phyloP scores from a whole-genome alignment of 768 basidiomycete genomes.

The Lentinula detonsa region DNA sequence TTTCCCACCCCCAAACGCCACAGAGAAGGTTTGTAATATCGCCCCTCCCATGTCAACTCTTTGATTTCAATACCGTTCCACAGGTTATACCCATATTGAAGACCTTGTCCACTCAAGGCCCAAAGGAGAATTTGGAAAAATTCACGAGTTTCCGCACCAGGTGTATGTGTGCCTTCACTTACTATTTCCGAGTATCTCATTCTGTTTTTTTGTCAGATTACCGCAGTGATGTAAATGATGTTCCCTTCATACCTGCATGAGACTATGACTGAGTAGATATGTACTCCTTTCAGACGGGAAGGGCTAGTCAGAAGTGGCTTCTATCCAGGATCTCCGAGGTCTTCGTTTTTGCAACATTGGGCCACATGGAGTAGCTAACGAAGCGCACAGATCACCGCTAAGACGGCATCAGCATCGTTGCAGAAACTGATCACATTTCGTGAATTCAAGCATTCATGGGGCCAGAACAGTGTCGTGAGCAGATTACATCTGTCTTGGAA shows the following conservation, averaged over 20 bases:
- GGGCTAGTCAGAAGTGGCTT: constrained; percentile 74
- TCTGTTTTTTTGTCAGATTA: constrained; percentile 41
- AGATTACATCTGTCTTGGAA: not conserved
- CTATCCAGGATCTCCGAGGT: constrained; percentile 63
- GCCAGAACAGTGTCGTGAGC: constrained; percentile 73
- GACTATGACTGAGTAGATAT: constrained; percentile 9
- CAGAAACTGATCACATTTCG: constrained; percentile 52
- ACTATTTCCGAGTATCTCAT: constrained; percentile 11
- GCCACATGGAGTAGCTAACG: not conserved
- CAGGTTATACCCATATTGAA: constrained; percentile 53
- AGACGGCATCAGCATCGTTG: constrained; percentile 54
- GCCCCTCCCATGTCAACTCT: not conserved
- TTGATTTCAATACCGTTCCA: not conserved
- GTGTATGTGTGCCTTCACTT: constrained; percentile 37
- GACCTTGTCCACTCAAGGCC: constrained; percentile 61
- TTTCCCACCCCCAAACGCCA: constrained; percentile 56
- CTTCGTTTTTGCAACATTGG: constrained; percentile 8
- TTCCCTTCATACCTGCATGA: constrained; percentile 10
- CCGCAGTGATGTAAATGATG: constrained; percentile 60
- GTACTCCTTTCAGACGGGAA: constrained; percentile 53
- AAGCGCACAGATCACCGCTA: constrained; percentile 48
- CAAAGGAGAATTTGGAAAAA: constrained; percentile 53
- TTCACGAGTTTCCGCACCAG: constrained; percentile 73
- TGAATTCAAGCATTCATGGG: constrained; percentile 80
- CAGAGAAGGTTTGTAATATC: constrained; percentile 32